These are phyloP conservation scores for Vitis vinifera DNA, from an alignment of 164 flowering plant genomes.

Conservation along the genomic window ASM3070453v1 NC_081809.1:3108001-3108500, in stretches of 20 bases:
- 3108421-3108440: not conserved
- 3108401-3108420: constrained; percentile 41
- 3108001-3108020: too few species aligned
- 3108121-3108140: too few species aligned
- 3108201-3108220: too few species aligned
- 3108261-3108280: constrained; percentile 17
- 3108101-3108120: too few species aligned
- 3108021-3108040: too few species aligned
- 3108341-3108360: constrained; percentile 57
- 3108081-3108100: too few species aligned
- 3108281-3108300: constrained; percentile 14
- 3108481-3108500: not conserved
- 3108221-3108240: constrained; percentile 13
- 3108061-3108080: too few species aligned
- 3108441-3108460: not conserved
- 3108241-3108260: constrained; percentile 21
- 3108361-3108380: constrained; percentile 64
- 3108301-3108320: not conserved
- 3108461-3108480: not conserved
- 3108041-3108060: too few species aligned
- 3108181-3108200: too few species aligned
- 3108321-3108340: constrained; percentile 12
- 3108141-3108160: too few species aligned
- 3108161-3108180: too few species aligned
- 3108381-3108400: constrained; percentile 78